These are phyloP conservation scores for Fomitopsis schrenkii DNA, from an alignment of 1,284 basidiomycete genomes.

Conservation along the genomic window DNA sequence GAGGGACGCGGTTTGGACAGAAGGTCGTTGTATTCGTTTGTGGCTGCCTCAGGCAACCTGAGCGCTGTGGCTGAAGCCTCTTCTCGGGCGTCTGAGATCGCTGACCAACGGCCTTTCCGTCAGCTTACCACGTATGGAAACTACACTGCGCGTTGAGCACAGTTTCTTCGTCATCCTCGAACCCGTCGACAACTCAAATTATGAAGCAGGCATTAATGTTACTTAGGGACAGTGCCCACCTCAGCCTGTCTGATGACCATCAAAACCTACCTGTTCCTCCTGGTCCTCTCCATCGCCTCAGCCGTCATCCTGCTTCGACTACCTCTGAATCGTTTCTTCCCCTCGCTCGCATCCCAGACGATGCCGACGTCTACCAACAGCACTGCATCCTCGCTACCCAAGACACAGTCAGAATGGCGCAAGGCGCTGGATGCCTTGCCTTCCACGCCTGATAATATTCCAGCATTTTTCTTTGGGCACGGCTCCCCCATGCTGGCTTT, in stretches of 20 bases:
- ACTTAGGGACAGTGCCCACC: not conserved
- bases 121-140: not conserved
- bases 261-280: not conserved
- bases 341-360: slow-evolving; percentile 7
- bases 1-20: not conserved
- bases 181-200: not conserved
- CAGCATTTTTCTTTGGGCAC: slow-evolving; percentile 74
- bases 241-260: not conserved
- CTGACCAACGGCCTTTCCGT: not conserved
- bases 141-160: not conserved
- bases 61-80: not conserved
- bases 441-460: slow-evolving; percentile 55
- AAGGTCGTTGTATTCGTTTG: too few species aligned
- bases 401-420: slow-evolving; percentile 45
- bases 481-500: slow-evolving; percentile 56
- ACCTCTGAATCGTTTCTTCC: slow-evolving; percentile 11
- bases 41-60: too few species aligned
- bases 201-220: not conserved
- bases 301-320: slow-evolving; percentile 17
- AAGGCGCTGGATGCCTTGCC: slow-evolving; percentile 58
- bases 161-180: not conserved
- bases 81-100: not conserved
- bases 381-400: slow-evolving; percentile 23
- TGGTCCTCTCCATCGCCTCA: slow-evolving; percentile 12
- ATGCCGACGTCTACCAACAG: slow-evolving; percentile 20